Evolutionary conservation across 345 rosid species (phyloP), one percentile per base, ranked within the genome.

Genomic region (Eucalyptus fibrosa): DNA sequence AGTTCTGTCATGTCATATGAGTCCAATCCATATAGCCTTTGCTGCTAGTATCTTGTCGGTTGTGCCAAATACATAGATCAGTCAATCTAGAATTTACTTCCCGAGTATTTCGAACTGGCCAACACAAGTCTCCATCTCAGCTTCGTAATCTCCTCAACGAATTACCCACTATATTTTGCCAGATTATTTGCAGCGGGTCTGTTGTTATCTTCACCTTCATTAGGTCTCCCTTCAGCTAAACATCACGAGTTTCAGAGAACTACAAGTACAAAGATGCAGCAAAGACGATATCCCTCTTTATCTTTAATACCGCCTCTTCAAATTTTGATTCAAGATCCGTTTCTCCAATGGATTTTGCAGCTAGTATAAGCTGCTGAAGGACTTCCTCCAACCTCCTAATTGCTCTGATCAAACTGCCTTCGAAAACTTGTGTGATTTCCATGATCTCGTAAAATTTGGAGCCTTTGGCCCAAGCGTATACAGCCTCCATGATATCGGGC

Each of bases 321-420:
- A 97, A 94, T 91, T 98, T 98, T 16, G 93, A 90, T 91, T 97
- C 95, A 30, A 98, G 94, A 90, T 97, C 95, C 30, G 95, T 96
- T 92, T 97, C 99, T 72, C 99, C 99, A 24, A 96, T 93, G 24
- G 99, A 96, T 87, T 95, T 96, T 80, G 98, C 97, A 18, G 99
- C 97, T 51, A 92, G 91, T 93, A 98, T 96, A 90, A 98, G 99
- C 94, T 97, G 99, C 90, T 96, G 99, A 88, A 98, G 95, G 90
- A 98, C 98, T 92, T 98, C 99, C 90, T 97, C 99, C 92, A 96
- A 89, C 90, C 99, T 96, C 95, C 99, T 95, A 49, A 97, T 97
- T 34, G 99, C 99, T 92, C 99, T 95, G 92, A 98, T 96, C 95
- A 98, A 93, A 94, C 99, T 97, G 88, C 99, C 99, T 91, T 98